These are phyloP conservation scores for Cadophora gregata DNA, from an alignment of 2,329 filamentous ascomycete species.

Conservation along the genomic window DNA sequence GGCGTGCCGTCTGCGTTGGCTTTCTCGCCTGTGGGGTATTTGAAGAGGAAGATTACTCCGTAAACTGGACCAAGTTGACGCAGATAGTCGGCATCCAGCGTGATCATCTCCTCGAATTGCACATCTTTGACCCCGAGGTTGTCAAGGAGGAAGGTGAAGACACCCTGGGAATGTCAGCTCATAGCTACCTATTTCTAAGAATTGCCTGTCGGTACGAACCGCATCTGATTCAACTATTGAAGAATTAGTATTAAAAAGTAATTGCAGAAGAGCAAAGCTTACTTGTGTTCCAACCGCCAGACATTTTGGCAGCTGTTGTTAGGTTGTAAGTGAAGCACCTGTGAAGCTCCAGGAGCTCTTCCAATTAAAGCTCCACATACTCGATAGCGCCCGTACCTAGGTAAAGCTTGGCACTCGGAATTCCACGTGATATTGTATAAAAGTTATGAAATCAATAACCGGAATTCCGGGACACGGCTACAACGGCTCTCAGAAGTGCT, in stretches of 20 bases:
- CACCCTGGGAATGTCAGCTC: constrained; percentile 61
- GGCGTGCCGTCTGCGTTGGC: constrained; percentile 63
- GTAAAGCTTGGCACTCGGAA: neutral
- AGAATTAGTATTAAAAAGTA: constrained; percentile 28
- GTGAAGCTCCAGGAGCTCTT: constrained; percentile 3
- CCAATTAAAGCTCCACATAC: constrained; percentile 6
- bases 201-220: constrained; percentile 57
- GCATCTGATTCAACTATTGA: constrained; percentile 85
- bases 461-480: neutral
- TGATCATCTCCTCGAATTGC: constrained; percentile 95
- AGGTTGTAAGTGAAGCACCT: neutral
- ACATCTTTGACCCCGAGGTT: constrained; percentile 90
- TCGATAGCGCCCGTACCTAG: neutral
- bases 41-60: constrained; percentile 99
- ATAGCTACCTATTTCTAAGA: neutral
- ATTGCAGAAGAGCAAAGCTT: constrained; percentile 42
- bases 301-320: constrained; percentile 55
- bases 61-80: constrained; percentile 78
- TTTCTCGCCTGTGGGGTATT: constrained; percentile 78
- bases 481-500: neutral
- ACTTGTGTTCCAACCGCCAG: constrained; percentile 94
- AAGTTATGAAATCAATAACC: constrained; percentile 1
- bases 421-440: constrained; percentile 15
- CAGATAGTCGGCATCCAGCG: constrained; percentile 79
- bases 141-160: constrained; percentile 96